These are phyloP conservation scores for Polysphondylium violaceum DNA, from an alignment of 78 protist species.

Conservation along the genomic window DNA sequence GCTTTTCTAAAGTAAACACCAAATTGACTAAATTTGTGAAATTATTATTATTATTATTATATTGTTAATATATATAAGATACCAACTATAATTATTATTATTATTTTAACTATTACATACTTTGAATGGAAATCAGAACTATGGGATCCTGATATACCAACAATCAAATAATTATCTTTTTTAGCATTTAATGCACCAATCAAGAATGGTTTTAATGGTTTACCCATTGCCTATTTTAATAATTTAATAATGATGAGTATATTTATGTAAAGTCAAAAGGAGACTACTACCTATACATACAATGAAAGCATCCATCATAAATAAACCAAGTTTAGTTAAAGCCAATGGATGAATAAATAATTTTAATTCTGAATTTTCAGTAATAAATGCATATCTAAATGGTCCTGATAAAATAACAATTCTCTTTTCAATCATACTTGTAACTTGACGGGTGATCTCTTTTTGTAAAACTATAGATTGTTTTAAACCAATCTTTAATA, in stretches of 20 bases:
- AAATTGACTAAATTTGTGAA: slow-evolving; percentile 29
- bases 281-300: too few relatives aligned
- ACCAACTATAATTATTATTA: too few relatives aligned
- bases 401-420: slow-evolving; percentile 58
- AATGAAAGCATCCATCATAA: slow-evolving; percentile 71
- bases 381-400: slow-evolving; percentile 70
- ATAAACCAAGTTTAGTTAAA: slow-evolving; percentile 70
- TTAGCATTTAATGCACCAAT: slow-evolving; percentile 65
- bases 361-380: slow-evolving; percentile 30
- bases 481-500: slow-evolving; percentile 47
- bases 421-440: slow-evolving; percentile 57
- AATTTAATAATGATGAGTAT: background rate
- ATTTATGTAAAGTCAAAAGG: too few relatives aligned
- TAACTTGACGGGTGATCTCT: slow-evolving; percentile 68
- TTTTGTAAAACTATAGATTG: slow-evolving; percentile 59
- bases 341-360: slow-evolving; percentile 69
- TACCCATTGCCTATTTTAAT: slow-evolving; percentile 60
- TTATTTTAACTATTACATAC: slow-evolving; percentile 9
- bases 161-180: slow-evolving; percentile 56
- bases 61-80: background rate
- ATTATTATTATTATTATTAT: background rate
- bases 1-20: slow-evolving; percentile 67
- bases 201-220: slow-evolving; percentile 62
- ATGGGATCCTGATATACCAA: slow-evolving; percentile 68
- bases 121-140: slow-evolving; percentile 15